Conservation (phyloP, 495 filamentous ascomycete genomes). For the Aspergillus haitiensis region DNA sequence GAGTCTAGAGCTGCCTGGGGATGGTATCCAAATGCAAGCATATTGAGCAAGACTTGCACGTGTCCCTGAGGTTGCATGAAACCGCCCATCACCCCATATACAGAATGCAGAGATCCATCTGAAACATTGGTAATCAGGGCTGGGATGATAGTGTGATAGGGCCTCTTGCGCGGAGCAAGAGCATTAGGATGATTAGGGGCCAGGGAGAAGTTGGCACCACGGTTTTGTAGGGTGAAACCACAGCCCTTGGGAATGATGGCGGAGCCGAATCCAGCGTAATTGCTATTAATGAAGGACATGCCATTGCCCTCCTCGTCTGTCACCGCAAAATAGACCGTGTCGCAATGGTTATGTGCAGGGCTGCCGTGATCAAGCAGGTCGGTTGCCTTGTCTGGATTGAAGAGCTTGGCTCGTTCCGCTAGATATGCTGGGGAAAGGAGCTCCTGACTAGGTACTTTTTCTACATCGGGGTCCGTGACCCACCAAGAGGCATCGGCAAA, state of each 20-base stretch:
- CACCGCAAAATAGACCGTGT: constrained; percentile 92
- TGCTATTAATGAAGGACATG: constrained; percentile 95
- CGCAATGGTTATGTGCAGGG: constrained; percentile 68
- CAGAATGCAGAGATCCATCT: constrained; percentile 72
- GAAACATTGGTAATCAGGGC: constrained; percentile 77
- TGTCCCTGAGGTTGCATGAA: constrained; percentile 99
- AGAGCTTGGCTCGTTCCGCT: constrained; percentile 66
- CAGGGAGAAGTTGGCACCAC: constrained; percentile 82
- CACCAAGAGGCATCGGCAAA: constrained; percentile 92
- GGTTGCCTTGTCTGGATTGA: constrained; percentile 58
- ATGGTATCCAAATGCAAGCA: constrained; percentile 78
- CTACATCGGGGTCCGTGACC: constrained; percentile 76
- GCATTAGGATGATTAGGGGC: constrained; percentile 69
- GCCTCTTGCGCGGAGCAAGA: constrained; percentile 78
- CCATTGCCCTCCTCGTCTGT: constrained; percentile 83
- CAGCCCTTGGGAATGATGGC: constrained; percentile 77
- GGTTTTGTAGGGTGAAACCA: constrained; percentile 93
- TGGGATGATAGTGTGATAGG: constrained; percentile 98
- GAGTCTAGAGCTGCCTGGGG: constrained; percentile 91
- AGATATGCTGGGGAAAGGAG: constrained; percentile 65
- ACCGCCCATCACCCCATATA: constrained; percentile 96
- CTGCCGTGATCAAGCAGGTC: constrained; percentile 62
- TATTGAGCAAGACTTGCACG: constrained; percentile 90
- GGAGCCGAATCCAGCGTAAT: constrained; percentile 88
- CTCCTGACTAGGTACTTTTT: constrained; percentile 61